Conservation (phyloP, 225 moss, liverwort and hornwort species). For the Bryoerythrophyllum caledonicum region DNA sequence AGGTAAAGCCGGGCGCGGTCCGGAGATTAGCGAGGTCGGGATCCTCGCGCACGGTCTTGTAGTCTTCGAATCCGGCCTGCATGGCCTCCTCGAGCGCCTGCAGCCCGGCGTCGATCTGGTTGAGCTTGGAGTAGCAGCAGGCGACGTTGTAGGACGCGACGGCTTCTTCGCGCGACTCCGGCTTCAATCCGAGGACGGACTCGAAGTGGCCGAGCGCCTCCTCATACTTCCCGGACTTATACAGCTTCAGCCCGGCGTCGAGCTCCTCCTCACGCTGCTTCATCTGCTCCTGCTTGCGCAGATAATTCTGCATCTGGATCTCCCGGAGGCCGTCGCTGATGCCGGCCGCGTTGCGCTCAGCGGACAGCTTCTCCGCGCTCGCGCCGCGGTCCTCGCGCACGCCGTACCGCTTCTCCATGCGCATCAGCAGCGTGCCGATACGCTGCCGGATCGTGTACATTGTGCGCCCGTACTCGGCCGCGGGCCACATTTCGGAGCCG, state of each 20-base stretch:
- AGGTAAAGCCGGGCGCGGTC: slow-evolving; percentile 63
- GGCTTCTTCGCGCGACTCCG: slow-evolving; percentile 71
- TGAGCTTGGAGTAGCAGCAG: slow-evolving; percentile 92
- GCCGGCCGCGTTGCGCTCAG: slow-evolving; percentile 77
- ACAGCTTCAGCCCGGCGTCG: slow-evolving; percentile 67
- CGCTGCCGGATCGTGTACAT: slow-evolving; percentile 99
- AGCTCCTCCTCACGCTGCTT: slow-evolving; percentile 70
- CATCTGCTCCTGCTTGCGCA: slow-evolving; percentile 90
- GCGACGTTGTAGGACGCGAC: slow-evolving; percentile 93
- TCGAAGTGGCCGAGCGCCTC: slow-evolving; percentile 85
- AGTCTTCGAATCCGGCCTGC: slow-evolving; percentile 93
- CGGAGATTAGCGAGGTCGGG: slow-evolving; percentile 72
- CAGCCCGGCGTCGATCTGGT: slow-evolving; percentile 80
- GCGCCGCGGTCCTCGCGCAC: slow-evolving; percentile 73
- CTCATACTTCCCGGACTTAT: slow-evolving; percentile 78
- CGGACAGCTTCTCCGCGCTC: slow-evolving; percentile 64
- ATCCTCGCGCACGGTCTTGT: slow-evolving; percentile 75
- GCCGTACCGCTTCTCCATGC: slow-evolving; percentile 93
- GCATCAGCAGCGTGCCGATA: slow-evolving; percentile 71
- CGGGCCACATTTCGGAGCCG: slow-evolving; percentile 91
- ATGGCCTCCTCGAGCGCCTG: slow-evolving; percentile 85
- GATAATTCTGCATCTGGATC: slow-evolving; percentile 88
- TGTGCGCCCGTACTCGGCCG: slow-evolving; percentile 97
- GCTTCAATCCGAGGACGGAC: slow-evolving; percentile 89
- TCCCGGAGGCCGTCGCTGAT: slow-evolving; percentile 87